phyloP scores from a whole-genome alignment of 768 basidiomycete species.

The Leccinum uliginosum region DNA sequence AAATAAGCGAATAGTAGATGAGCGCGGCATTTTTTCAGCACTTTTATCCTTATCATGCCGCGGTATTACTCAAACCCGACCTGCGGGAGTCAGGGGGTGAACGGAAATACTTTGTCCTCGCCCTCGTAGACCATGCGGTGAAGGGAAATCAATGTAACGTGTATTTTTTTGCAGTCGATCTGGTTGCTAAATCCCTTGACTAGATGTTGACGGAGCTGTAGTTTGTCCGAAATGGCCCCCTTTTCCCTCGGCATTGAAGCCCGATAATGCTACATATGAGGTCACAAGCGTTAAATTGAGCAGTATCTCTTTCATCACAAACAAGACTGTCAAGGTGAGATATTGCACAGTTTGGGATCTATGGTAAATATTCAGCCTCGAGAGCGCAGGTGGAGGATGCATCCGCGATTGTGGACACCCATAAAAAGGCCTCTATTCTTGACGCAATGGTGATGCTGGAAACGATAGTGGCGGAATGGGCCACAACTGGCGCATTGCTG shows the following conservation, averaged over 20 bases:
- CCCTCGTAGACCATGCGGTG: conserved; percentile 58
- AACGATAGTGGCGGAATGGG: conserved; percentile 55
- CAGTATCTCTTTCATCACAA: conserved; percentile 75
- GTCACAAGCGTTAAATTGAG: conserved; percentile 58
- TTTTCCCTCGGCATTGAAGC: conserved; percentile 39
- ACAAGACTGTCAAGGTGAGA: conserved; percentile 78
- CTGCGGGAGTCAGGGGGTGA: conserved; percentile 46
- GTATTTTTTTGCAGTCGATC: not conserved
- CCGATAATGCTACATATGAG: conserved; percentile 61
- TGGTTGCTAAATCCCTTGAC: not conserved
- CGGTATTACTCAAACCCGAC: conserved; percentile 65
- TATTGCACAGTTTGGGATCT: conserved; percentile 20
- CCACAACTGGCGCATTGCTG: conserved; percentile 39
- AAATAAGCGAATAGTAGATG: conserved; percentile 3
- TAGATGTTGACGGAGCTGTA: conserved; percentile 55
- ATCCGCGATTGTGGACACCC: conserved; percentile 61
- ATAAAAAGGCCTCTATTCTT: conserved; percentile 58
- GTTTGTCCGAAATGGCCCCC: conserved; percentile 82
- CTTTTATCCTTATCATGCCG: conserved; percentile 65
- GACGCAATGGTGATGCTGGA: conserved; percentile 51
- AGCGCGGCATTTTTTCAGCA: conserved; percentile 46
- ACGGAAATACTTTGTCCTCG: conserved; percentile 64
- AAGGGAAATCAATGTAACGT: conserved; percentile 54
- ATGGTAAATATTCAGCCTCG: not conserved
- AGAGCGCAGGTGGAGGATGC: conserved; percentile 64